Evolutionary conservation across 202 grass and related monocot genomes (phyloP).

Genomic region (Brachypodium distachyon): DNA sequence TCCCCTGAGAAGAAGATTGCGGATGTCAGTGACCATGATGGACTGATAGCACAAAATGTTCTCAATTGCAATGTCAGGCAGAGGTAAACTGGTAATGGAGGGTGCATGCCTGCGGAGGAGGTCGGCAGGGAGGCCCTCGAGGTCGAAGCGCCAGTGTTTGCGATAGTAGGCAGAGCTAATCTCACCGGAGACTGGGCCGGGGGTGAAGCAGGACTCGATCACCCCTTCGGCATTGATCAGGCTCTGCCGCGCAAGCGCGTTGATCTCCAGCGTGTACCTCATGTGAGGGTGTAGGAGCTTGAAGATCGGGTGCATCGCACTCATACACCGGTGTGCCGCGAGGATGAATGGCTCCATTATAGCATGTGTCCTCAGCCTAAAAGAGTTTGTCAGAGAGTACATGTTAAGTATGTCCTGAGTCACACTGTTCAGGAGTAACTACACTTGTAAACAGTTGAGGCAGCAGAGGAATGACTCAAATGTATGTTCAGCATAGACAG

Average conservation of each 20-base stretch:
- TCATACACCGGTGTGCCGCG: conserved; percentile 73
- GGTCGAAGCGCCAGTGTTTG: conserved; percentile 74
- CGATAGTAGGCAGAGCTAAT: conserved; percentile 73
- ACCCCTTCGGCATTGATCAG: conserved; percentile 92
- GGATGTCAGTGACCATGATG: background rate
- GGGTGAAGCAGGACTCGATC: conserved; percentile 93
- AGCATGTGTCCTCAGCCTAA: conserved; percentile 90
- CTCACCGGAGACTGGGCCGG: conserved; percentile 68
- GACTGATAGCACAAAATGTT: background rate
- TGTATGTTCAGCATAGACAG: background rate
- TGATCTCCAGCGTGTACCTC: conserved; percentile 97
- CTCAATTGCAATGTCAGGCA: background rate
- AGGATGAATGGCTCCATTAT: conserved; percentile 95
- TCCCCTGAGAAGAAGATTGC: conserved; percentile 47
- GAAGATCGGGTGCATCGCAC: conserved; percentile 89
- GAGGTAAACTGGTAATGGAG: background rate
- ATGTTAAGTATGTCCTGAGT: background rate
- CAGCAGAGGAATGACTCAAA: background rate
- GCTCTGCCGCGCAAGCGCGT: conserved; percentile 89
- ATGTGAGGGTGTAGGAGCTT: conserved; percentile 91
- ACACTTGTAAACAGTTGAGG: background rate
- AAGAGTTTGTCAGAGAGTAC: background rate
- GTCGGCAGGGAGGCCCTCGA: conserved; percentile 75
- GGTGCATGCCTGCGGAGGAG: conserved; percentile 69
- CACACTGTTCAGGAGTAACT: background rate